Conservation (phyloP, 164 flowering plant species). For the Nelumbo lutea region DNA sequence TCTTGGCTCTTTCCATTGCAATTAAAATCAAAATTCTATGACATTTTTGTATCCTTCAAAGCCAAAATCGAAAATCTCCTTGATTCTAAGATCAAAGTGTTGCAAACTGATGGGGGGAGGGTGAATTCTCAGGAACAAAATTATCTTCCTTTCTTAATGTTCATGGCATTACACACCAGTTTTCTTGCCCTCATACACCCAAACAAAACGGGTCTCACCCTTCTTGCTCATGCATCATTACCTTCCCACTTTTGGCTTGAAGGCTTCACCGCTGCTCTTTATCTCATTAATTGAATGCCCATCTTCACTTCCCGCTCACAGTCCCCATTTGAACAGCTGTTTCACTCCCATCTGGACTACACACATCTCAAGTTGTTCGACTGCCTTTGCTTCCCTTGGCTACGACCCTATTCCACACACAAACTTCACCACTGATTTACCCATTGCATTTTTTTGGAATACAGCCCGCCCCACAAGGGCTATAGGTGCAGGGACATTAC, state of each 20-base stretch:
- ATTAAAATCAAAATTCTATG: not conserved
- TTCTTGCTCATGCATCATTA: not conserved
- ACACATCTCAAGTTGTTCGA: too few species aligned
- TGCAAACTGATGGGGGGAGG: not conserved
- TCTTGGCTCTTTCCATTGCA: not conserved
- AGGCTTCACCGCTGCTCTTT: not conserved
- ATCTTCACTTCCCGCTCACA: not conserved
- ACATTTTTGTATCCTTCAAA: not conserved
- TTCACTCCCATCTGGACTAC: too few species aligned
- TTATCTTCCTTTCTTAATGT: not conserved
- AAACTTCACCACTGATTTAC: too few species aligned
- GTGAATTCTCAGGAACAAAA: not conserved
- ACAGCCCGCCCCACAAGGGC: too few species aligned
- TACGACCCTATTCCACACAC: too few species aligned
- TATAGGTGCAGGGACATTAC: too few species aligned
- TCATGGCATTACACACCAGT: not conserved
- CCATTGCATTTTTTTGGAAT: too few species aligned
- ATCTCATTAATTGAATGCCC: not conserved
- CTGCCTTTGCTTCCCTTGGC: too few species aligned
- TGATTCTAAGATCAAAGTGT: too few species aligned
- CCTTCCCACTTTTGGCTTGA: not conserved
- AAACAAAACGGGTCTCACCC: not conserved
- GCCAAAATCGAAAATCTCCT: not conserved
- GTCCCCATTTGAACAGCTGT: too few species aligned
- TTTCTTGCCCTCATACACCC: constrained; percentile 1